Conservation (phyloP, 805 yeast species). For the Barnettozyma pratensis region DNA sequence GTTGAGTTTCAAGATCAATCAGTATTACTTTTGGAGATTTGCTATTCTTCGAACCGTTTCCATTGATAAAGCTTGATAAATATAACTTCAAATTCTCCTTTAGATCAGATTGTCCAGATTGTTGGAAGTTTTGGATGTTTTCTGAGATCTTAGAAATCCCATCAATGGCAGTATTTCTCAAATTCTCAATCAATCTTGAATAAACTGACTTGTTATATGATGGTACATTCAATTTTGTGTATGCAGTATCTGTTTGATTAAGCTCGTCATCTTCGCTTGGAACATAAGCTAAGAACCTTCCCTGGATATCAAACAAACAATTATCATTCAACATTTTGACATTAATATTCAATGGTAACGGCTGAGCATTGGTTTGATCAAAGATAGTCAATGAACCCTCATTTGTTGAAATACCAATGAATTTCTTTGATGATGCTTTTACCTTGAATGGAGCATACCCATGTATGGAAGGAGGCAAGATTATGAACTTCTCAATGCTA, state of each 20-base stretch:
- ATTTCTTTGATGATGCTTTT: slow-evolving; percentile 17
- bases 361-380: slow-evolving; percentile 14
- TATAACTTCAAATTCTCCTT: slow-evolving; percentile 5
- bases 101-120: slow-evolving; percentile 9
- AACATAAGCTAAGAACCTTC: slow-evolving; percentile 36
- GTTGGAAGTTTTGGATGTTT: slow-evolving; percentile 13
- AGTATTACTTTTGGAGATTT: slow-evolving; percentile 31
- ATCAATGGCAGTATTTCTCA: slow-evolving; percentile 51
- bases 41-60: slow-evolving; percentile 16
- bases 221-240: slow-evolving; percentile 17
- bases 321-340: slow-evolving; percentile 28
- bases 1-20: slow-evolving; percentile 40
- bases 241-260: not conserved
- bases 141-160: slow-evolving; percentile 44
- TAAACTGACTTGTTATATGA: slow-evolving; percentile 19
- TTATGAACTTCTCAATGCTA: slow-evolving; percentile 9
- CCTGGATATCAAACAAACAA: slow-evolving; percentile 37
- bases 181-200: slow-evolving; percentile 33
- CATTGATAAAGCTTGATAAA: slow-evolving; percentile 15
- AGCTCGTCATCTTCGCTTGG: slow-evolving; percentile 16
- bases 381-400: slow-evolving; percentile 27
- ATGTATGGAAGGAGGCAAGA: slow-evolving; percentile 25
- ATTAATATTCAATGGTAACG: slow-evolving; percentile 15
- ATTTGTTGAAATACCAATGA: slow-evolving; percentile 24
- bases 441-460: slow-evolving; percentile 23